Base-by-base conservation (phyloP, 768 basidiomycete genomes). In the Panellus pusillus region DNA sequence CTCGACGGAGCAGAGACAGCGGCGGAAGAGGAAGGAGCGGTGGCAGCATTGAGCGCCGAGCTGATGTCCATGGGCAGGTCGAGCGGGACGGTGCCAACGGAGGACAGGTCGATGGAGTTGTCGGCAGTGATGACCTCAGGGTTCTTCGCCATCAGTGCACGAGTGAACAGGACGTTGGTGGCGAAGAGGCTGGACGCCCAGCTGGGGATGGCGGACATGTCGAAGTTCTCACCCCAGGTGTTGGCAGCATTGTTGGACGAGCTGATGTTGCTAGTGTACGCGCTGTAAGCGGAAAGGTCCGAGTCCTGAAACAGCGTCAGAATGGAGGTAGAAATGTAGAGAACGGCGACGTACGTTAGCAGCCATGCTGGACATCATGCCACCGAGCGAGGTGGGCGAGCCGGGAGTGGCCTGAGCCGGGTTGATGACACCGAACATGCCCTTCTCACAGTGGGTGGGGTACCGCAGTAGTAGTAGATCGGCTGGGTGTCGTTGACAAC, bases 371-470 rank as follows among this genome's bases (percentile, higher is more conserved):
- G 74, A 66, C 77, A 87, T 81, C 77, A 83, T 80, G 45, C 66
- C 68, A 46, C 72, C 70, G 17, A 86, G 74, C 37, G 83, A 83
- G 11, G 75, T 68, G 24, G 75, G 66, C 49, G 76, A 61, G 42
- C 68, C 72, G 49, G 72, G 66, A 28, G 74, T 14, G 47, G 59
- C 77, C 67, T 74, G 82, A 24, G 79, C 75, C 15, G 84, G 81
- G 74, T 88, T 87, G 62, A 88, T 83, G 72, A 87, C 79, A 72
- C 87, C 89, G 66, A 89, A 92, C 89, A 92, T 92, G 63, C 89
- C 91, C 78, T 88, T 84, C 66, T 81, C 68, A 67, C 91, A 92
- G 68, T 93, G 90, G 51, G 62, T 70, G 40, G 86, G 43, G 81
- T 80, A 57, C 73, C 82, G 69, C 89, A 92, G 76, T 83, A 86